Conservation (phyloP, 345 rosid genomes). For the Murraya koenigii region DNA sequence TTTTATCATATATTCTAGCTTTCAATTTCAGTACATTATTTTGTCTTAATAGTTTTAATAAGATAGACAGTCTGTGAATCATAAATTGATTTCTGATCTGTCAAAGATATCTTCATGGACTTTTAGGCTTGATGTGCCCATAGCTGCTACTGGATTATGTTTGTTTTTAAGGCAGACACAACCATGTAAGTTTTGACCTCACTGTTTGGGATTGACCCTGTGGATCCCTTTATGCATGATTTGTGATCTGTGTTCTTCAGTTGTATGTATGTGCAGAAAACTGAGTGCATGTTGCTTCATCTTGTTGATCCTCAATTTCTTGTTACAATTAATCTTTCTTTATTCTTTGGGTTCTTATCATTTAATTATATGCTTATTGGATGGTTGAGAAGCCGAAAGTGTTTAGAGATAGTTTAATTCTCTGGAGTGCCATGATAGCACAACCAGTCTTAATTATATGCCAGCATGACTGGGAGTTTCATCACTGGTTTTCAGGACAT, state of each 20-base stretch:
- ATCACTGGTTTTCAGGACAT: background rate
- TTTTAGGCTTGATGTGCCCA: background rate
- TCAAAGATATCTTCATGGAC: background rate
- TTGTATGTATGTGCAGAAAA: background rate
- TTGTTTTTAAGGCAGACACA: background rate
- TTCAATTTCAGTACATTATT: background rate
- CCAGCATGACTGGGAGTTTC: background rate
- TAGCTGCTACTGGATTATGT: background rate
- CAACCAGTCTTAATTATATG: background rate
- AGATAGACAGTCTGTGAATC: background rate
- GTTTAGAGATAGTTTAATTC: background rate
- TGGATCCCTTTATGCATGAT: background rate
- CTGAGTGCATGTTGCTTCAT: background rate
- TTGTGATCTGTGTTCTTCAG: background rate
- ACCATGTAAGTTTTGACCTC: background rate
- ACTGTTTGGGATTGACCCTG: background rate
- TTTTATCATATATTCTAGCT: background rate
- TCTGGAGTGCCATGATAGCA: background rate
- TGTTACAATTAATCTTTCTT: background rate
- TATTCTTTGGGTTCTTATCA: background rate
- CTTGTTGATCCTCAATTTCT: background rate
- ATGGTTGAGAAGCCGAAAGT: background rate
- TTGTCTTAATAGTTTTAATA: too few species aligned
- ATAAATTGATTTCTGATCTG: background rate
- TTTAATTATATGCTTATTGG: background rate